Conservation (phyloP, 768 basidiomycete species). For the Lepiota brunneoincarnata region DNA sequence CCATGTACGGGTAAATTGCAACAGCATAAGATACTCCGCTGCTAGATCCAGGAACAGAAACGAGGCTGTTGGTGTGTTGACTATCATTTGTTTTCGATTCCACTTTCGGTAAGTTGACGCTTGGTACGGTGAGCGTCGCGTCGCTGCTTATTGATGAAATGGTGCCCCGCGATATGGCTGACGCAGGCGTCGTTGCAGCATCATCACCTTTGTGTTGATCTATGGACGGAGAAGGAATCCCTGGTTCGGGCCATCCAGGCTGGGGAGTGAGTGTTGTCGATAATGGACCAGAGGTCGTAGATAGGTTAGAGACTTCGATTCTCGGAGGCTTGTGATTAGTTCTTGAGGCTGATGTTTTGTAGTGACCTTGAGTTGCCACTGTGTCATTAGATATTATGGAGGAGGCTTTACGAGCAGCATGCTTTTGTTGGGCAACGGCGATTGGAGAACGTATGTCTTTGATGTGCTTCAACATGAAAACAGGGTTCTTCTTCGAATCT, state of each 20-base stretch:
- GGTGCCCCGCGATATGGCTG: slow-evolving; percentile 31
- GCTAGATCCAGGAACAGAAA: slow-evolving; percentile 32
- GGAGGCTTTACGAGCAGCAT: slow-evolving; percentile 81
- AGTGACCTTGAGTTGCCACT: slow-evolving; percentile 42
- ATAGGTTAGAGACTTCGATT: slow-evolving; percentile 67
- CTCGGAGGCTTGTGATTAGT: slow-evolving; percentile 57
- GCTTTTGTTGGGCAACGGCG: slow-evolving; percentile 94
- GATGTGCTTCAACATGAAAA: slow-evolving; percentile 98
- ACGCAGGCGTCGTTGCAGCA: slow-evolving; percentile 31
- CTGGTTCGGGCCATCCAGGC: slow-evolving; percentile 74
- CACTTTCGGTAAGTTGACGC: slow-evolving; percentile 12
- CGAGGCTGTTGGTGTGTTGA: slow-evolving; percentile 14
- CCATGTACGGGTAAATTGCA: slow-evolving; percentile 98
- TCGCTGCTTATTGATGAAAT: slow-evolving; percentile 23
- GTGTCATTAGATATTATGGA: slow-evolving; percentile 45
- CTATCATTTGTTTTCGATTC: slow-evolving; percentile 19
- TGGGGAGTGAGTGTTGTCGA: slow-evolving; percentile 63
- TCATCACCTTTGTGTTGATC: slow-evolving; percentile 41
- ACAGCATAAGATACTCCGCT: slow-evolving; percentile 86
- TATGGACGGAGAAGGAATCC: slow-evolving; percentile 55
- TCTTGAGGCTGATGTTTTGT: slow-evolving; percentile 40
- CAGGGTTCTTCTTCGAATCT: slow-evolving; percentile 95
- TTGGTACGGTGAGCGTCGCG: slow-evolving; percentile 25
- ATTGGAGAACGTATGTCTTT: slow-evolving; percentile 97
- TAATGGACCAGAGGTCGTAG: slow-evolving; percentile 44